Conservation (phyloP, 2,329 filamentous ascomycete genomes). For the Corinectria fuckeliana region DNA sequence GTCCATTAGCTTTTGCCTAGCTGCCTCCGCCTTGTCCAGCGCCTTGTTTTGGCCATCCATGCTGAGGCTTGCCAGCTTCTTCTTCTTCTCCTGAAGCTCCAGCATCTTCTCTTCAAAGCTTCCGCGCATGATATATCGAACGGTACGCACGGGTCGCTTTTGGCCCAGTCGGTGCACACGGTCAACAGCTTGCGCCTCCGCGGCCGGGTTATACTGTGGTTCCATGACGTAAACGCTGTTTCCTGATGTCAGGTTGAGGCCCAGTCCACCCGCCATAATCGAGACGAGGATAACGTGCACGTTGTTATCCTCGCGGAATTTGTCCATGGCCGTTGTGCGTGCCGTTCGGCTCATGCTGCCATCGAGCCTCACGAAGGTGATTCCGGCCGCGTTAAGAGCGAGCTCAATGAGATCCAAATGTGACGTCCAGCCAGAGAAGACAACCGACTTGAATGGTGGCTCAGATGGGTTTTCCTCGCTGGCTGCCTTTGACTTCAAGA, state of each 20-base stretch:
- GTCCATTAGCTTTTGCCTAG: constrained; percentile 67
- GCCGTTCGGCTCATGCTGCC: constrained; percentile 82
- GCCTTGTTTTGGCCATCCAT: constrained; percentile 70
- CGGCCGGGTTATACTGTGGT: constrained; percentile 95
- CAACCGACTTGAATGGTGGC: constrained; percentile 86
- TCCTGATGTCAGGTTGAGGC: constrained; percentile 86
- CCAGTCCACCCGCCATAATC: constrained; percentile 89
- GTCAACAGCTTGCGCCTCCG: constrained; percentile 92
- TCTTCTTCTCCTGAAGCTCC: constrained; percentile 89
- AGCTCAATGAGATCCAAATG: constrained; percentile 92
- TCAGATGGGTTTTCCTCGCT: constrained; percentile 67
- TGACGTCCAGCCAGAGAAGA: constrained; percentile 96
- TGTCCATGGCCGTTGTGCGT: constrained; percentile 76
- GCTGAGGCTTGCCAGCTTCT: constrained; percentile 84
- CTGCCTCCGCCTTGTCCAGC: constrained; percentile 59
- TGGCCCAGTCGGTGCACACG: constrained; percentile 92
- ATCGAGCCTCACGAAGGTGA: constrained; percentile 82
- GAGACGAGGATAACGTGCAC: constrained; percentile 88
- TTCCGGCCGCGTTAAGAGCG: constrained; percentile 71
- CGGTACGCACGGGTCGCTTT: constrained; percentile 84
- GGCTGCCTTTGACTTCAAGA: constrained; percentile 69
- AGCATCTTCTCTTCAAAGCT: constrained; percentile 97
- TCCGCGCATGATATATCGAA: constrained; percentile 85
- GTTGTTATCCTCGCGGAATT: constrained; percentile 73
- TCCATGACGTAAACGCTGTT: constrained; percentile 97